These are phyloP conservation scores for Fusarium falciforme DNA, from an alignment of 2,329 filamentous ascomycete species.

Conservation along the genomic window DNA sequence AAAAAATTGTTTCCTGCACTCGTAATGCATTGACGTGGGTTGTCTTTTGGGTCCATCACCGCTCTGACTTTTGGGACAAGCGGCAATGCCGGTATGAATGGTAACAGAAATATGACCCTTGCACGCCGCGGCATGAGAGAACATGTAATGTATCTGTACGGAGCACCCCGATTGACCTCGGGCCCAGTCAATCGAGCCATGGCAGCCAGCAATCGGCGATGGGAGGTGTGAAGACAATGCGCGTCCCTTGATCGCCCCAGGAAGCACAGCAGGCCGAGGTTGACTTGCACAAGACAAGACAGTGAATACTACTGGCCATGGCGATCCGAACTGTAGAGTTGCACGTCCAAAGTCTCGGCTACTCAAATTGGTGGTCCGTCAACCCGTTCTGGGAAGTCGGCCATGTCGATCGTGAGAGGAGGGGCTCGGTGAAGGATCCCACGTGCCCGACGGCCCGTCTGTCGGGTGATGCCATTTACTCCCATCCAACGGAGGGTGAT, in stretches of 20 bases:
- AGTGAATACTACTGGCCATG: neutral
- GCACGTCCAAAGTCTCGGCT: constrained; percentile 14
- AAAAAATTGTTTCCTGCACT: neutral
- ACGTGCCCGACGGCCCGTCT: constrained; percentile 37
- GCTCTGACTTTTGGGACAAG: constrained; percentile 16
- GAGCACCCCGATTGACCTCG: constrained; percentile 8
- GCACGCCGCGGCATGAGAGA: neutral
- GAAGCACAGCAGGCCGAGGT: constrained; percentile 14
- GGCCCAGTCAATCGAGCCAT: neutral
- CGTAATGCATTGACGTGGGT: constrained; percentile 9
- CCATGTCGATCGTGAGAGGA: constrained; percentile 31
- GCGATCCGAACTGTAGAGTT: constrained; percentile 6
- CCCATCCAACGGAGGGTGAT: constrained; percentile 24
- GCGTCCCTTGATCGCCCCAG: neutral
- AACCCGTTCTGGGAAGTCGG: constrained; percentile 23
- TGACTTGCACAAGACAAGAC: constrained; percentile 1
- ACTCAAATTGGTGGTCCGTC: constrained; percentile 21
- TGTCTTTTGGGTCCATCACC: constrained; percentile 8
- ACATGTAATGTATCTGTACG: neutral
- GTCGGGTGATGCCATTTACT: constrained; percentile 33
- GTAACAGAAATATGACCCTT: constrained; percentile 1
- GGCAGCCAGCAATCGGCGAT: neutral
- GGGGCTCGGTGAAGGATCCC: constrained; percentile 35
- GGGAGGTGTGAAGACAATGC: neutral
- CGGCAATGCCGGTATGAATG: constrained; percentile 9